Percentiles rank a stretch among this genome's conserved stretches.
These are phyloP conservation scores for Zygoascus flipseniorum DNA, from an alignment of 805 yeast species.

Conservation along the genomic window DNA sequence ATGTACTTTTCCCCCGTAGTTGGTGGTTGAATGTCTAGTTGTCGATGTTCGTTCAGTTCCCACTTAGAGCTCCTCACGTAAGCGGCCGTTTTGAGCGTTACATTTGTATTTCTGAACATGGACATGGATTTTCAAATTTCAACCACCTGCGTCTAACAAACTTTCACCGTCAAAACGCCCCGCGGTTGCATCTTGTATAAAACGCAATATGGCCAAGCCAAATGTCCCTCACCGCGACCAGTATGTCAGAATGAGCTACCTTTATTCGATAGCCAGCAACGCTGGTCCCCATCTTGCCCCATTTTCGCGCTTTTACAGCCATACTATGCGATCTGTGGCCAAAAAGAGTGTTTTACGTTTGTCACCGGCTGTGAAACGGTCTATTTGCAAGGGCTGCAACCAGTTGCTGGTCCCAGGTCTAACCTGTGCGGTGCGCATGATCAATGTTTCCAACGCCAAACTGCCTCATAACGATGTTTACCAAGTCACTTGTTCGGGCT, in stretches of 20 bases:
- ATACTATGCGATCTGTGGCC: constrained; percentile 51
- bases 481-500: constrained; percentile 40
- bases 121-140: no score
- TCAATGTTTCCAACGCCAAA: constrained; percentile 33
- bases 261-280: constrained; percentile 27
- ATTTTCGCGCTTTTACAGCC: constrained; percentile 48
- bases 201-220: constrained; percentile 2
- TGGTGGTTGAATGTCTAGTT: no score
- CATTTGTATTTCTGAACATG: no score
- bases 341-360: constrained; percentile 59
- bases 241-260: constrained; percentile 22
- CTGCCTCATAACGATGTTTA: constrained; percentile 38
- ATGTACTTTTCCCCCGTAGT: not conserved
- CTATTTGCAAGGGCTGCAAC: constrained; percentile 60
- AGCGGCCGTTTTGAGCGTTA: no score
- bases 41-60: no score
- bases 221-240: constrained; percentile 35
- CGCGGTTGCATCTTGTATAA: no score
- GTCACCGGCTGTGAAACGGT: constrained; percentile 48
- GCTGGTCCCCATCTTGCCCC: constrained; percentile 18
- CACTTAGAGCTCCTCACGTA: no score
- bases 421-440: constrained; percentile 32
- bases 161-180: no score
- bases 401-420: constrained; percentile 43
- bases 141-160: no score